A percentile compares a stretch with the other conserved stretches of the same genome.
These are phyloP conservation scores for Zygosaccharomyces pseudobailii DNA, from an alignment of 1,139 yeast genomes.

Conservation along the genomic window DNA sequence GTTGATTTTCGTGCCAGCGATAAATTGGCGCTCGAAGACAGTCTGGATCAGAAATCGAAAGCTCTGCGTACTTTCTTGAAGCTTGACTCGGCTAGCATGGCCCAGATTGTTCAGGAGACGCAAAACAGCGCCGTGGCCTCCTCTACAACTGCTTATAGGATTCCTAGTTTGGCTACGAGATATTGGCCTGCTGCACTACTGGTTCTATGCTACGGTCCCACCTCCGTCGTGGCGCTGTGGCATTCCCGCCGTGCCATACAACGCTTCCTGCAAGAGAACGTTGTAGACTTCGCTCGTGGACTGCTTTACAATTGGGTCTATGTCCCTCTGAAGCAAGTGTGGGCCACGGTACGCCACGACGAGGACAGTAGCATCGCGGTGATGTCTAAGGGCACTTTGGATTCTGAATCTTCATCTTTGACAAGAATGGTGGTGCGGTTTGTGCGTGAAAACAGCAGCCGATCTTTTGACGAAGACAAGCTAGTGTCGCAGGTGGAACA, in stretches of 20 bases:
- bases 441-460: slow-evolving; percentile 41
- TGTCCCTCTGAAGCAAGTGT: slow-evolving; percentile 67
- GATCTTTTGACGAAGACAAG: slow-evolving; percentile 18
- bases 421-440: slow-evolving; percentile 86
- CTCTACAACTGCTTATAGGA: slow-evolving; percentile 3
- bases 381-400: slow-evolving; percentile 72
- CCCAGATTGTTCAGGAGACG: slow-evolving; percentile 16
- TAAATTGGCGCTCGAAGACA: slow-evolving; percentile 14
- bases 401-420: slow-evolving; percentile 72
- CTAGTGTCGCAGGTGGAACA: slow-evolving; percentile 44
- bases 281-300: slow-evolving; percentile 60
- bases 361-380: slow-evolving; percentile 64
- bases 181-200: slow-evolving; percentile 62
- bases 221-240: slow-evolving; percentile 41
- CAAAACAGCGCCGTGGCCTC: slow-evolving; percentile 6
- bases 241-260: slow-evolving; percentile 49
- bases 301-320: slow-evolving; percentile 80
- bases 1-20: slow-evolving; percentile 7
- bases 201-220: slow-evolving; percentile 47
- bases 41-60: slow-evolving; percentile 14
- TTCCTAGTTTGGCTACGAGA: slow-evolving; percentile 50
- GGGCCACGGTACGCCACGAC: slow-evolving; percentile 79
- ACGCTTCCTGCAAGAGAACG: slow-evolving; percentile 53
- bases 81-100: slow-evolving; percentile 15
- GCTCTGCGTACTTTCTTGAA: slow-evolving; percentile 10